phyloP scores from a whole-genome alignment of 2,329 filamentous ascomycete genomes.

The Emmonsiellopsis sp. region DNA sequence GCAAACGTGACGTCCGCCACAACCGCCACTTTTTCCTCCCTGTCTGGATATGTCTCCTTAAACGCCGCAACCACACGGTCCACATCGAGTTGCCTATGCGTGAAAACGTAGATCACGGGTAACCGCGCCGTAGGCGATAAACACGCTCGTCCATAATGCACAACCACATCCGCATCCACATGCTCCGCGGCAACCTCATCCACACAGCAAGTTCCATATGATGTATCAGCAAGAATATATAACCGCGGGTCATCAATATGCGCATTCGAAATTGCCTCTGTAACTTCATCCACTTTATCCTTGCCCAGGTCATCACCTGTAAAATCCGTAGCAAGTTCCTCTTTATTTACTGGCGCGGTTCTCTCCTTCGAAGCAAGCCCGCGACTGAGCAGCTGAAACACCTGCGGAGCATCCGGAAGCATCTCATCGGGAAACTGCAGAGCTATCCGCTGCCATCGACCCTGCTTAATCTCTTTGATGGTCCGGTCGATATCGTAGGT shows the following conservation, averaged over 20 bases:
- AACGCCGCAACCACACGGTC: slow-evolving; percentile 54
- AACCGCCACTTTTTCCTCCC: slow-evolving; percentile 58
- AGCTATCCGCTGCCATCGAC: slow-evolving; percentile 66
- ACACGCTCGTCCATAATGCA: slow-evolving; percentile 90
- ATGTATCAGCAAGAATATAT: slow-evolving; percentile 88
- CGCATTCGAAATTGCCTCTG: slow-evolving; percentile 6
- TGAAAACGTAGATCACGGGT: slow-evolving; percentile 87
- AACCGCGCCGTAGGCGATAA: slow-evolving; percentile 80
- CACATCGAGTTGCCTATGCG: slow-evolving; percentile 58
- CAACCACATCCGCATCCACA: slow-evolving; percentile 77
- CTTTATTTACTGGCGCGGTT: slow-evolving; percentile 10
- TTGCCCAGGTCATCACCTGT: slow-evolving; percentile 16
- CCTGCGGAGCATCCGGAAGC: slow-evolving; percentile 74
- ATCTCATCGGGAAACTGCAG: slow-evolving; percentile 95
- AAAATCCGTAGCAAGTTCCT: slow-evolving; percentile 8
- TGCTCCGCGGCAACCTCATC: slow-evolving; percentile 96
- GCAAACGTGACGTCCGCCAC: slow-evolving; percentile 88
- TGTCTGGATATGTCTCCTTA: slow-evolving; percentile 57
- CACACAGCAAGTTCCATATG: slow-evolving; percentile 93
- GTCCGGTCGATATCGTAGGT: slow-evolving; percentile 84
- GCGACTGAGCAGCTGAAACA: slow-evolving; percentile 58
- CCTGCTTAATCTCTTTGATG: slow-evolving; percentile 61
- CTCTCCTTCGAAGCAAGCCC: slow-evolving; percentile 34
- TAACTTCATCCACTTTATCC: slow-evolving; percentile 6
- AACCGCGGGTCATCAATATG: slow-evolving; percentile 38